A percentile compares a stretch with the other conserved stretches of the same genome.
Conservation (phyloP, 2,329 filamentous ascomycete species). For the Fusarium protoensiforme region DNA sequence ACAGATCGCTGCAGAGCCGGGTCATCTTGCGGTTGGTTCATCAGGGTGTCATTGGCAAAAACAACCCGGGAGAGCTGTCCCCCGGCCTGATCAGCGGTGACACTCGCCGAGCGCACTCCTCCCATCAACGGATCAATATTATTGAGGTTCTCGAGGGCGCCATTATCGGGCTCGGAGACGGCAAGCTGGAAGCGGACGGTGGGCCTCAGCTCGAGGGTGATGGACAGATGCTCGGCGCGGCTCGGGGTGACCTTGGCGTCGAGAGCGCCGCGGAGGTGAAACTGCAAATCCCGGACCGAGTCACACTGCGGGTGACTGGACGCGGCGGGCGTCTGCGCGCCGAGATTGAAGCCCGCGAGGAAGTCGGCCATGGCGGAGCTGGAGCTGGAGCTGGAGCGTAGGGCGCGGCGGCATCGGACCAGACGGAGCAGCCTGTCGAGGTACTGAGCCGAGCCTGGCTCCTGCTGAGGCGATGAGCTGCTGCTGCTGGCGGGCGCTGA, state of each 20-base stretch:
- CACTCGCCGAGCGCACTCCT: slow-evolving; percentile 37
- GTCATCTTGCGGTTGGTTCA: slow-evolving; percentile 61
- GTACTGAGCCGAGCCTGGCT: slow-evolving; percentile 26
- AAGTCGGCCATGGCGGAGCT: slow-evolving; percentile 51
- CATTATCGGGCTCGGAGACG: slow-evolving; percentile 51
- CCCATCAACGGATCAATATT: slow-evolving; percentile 50
- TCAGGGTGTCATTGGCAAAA: slow-evolving; percentile 57
- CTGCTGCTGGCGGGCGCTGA: background rate
- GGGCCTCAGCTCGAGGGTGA: slow-evolving; percentile 59
- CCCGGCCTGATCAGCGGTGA: slow-evolving; percentile 12
- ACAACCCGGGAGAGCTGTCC: slow-evolving; percentile 52
- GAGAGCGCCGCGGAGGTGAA: slow-evolving; percentile 55
- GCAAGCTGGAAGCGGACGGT: slow-evolving; percentile 57
- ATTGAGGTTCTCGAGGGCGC: slow-evolving; percentile 45
- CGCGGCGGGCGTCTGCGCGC: slow-evolving; percentile 32
- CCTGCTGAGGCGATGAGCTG: slow-evolving; percentile 25
- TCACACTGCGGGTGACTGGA: slow-evolving; percentile 42
- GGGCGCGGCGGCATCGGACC: slow-evolving; percentile 9
- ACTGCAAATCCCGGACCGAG: slow-evolving; percentile 58
- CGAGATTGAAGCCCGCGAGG: slow-evolving; percentile 51
- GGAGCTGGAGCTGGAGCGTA: background rate
- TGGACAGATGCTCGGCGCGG: slow-evolving; percentile 61
- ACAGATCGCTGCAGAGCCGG: slow-evolving; percentile 61
- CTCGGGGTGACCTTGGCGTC: slow-evolving; percentile 57
- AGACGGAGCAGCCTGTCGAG: slow-evolving; percentile 28